Evolutionary conservation across 1,139 yeast genomes (phyloP).

Genomic region (Taphrina populina): DNA sequence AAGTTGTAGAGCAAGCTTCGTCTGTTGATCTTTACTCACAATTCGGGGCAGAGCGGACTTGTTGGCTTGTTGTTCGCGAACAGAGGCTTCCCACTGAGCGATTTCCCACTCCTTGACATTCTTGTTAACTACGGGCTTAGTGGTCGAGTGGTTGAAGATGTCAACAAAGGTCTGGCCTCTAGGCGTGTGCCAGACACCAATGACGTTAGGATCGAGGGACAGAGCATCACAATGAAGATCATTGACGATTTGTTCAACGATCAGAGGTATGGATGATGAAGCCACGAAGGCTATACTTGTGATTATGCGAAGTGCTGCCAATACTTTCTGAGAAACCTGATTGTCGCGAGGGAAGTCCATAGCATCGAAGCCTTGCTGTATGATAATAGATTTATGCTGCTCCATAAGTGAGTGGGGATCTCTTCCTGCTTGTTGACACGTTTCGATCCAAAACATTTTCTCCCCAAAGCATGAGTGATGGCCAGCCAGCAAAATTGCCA

Average conservation of each 20-base stretch:
- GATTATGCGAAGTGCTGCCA: conserved; percentile 58
- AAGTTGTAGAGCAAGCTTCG: conserved; percentile 59
- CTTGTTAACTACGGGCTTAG: conserved; percentile 42
- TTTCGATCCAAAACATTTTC: conserved; percentile 63
- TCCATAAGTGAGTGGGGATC: conserved; percentile 66
- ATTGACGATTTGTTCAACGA: conserved; percentile 49
- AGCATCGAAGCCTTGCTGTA: conserved; percentile 41
- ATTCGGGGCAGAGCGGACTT: conserved; percentile 53
- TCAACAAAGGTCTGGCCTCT: conserved; percentile 72
- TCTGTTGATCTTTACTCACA: conserved; percentile 73
- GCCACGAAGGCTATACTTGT: conserved; percentile 70
- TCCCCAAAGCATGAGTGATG: conserved; percentile 51
- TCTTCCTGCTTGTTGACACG: conserved; percentile 59
- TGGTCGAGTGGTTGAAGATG: conserved; percentile 53
- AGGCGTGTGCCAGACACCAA: conserved; percentile 61
- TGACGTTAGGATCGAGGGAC: not conserved
- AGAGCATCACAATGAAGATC: conserved; percentile 9
- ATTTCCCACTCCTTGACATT: conserved; percentile 82
- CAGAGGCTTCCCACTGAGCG: conserved; percentile 82
- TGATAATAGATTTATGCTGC: conserved; percentile 47
- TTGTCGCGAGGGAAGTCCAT: conserved; percentile 28
- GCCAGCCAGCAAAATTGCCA: conserved; percentile 54
- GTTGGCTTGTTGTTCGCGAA: conserved; percentile 69
- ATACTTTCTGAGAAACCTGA: conserved; percentile 36
- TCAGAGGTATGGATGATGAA: conserved; percentile 60